A percentile compares a stretch with the other conserved stretches of the same genome.
phyloP scores from a whole-genome alignment of 306 rosid genomes.

The Dryas alaskensis region DNA sequence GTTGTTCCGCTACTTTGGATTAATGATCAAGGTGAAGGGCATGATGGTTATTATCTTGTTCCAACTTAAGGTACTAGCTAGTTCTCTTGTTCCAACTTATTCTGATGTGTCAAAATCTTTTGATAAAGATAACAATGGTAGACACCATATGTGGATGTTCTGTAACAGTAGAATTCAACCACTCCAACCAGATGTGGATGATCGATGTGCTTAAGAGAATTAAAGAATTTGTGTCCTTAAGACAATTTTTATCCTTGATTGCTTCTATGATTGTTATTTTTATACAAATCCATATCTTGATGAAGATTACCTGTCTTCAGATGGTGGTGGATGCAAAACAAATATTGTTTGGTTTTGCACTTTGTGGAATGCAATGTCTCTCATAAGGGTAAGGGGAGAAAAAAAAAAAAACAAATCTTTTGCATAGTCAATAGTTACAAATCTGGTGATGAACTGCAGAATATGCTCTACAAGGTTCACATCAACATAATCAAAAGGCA shows the following conservation, averaged over 20 bases:
- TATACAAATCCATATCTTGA: not conserved
- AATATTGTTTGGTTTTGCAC: too few relatives aligned
- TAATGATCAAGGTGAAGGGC: slow-evolving; percentile 38
- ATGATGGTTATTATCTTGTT: slow-evolving; percentile 53
- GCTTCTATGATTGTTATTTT: not conserved
- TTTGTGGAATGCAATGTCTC: not conserved
- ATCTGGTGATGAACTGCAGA: not conserved
- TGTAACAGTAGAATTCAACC: not conserved
- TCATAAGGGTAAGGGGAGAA: too few relatives aligned
- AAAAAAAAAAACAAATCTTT: too few relatives aligned
- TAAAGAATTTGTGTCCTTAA: not conserved
- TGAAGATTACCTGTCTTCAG: too few relatives aligned
- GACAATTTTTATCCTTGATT: not conserved
- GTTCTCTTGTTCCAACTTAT: not conserved
- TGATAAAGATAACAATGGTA: slow-evolving; percentile 6
- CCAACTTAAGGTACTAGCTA: slow-evolving; percentile 50
- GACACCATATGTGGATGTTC: not conserved
- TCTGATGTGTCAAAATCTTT: slow-evolving; percentile 22
- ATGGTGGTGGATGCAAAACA: too few relatives aligned
- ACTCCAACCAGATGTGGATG: not conserved
- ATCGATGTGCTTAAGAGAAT: not conserved
- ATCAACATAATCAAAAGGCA: too few relatives aligned
- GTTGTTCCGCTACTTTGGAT: slow-evolving; percentile 53
- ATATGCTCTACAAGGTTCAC: not conserved
- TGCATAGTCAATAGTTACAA: not conserved